Evolutionary conservation across 257 asterid species (phyloP).

Genomic region (Eustoma russellianum): DNA sequence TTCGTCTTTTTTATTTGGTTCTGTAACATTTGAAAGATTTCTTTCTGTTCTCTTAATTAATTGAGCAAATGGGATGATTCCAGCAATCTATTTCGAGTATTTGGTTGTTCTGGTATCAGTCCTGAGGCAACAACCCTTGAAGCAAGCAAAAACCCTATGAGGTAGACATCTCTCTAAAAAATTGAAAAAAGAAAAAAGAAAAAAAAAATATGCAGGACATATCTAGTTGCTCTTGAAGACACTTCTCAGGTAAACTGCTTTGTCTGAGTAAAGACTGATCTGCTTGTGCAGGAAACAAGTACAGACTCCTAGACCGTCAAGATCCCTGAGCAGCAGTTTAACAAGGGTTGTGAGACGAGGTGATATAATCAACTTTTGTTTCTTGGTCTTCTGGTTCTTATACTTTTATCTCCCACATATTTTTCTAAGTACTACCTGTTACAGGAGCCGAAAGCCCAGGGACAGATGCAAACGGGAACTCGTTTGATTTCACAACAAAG

Average conservation of each 20-base stretch:
- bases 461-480: slow-evolving; percentile 80
- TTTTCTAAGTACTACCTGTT: not conserved
- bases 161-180: slow-evolving; percentile 26
- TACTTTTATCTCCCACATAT: not conserved
- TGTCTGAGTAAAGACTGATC: not conserved
- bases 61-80: slow-evolving; percentile 9
- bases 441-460: slow-evolving; percentile 79
- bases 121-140: slow-evolving; percentile 86
- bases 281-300: slow-evolving; percentile 62
- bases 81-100: slow-evolving; percentile 93
- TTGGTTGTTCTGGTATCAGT: slow-evolving; percentile 68
- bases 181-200: no score
- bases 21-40: not conserved
- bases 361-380: slow-evolving; percentile 1
- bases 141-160: slow-evolving; percentile 98
- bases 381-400: no score
- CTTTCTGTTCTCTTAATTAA: not conserved
- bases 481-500: slow-evolving; percentile 85
- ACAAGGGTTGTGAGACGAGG: slow-evolving; percentile 91
- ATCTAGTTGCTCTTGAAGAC: no score
- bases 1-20: not conserved
- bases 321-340: slow-evolving; percentile 80
- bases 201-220: no score
- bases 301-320: slow-evolving; percentile 85
- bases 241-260: no score